Conservation (phyloP, 495 filamentous ascomycete genomes). For the Penicillium cosmopolitanum region DNA sequence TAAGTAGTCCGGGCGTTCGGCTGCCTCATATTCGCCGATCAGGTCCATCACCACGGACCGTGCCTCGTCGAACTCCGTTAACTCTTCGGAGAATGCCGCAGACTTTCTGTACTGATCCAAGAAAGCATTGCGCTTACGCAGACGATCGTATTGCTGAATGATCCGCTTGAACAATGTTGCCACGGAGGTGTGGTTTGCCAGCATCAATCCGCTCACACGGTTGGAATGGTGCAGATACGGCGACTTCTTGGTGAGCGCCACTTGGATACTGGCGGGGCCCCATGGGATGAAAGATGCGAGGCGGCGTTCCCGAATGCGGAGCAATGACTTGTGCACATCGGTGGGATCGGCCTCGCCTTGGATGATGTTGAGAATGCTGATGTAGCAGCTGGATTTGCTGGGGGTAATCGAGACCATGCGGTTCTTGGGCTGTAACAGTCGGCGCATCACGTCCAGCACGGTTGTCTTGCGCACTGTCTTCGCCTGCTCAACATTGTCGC, state of each 20-base stretch:
- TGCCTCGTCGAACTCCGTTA: slow-evolving; percentile 96
- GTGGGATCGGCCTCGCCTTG: slow-evolving; percentile 97
- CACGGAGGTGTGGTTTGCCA: slow-evolving; percentile 97
- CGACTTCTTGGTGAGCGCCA: slow-evolving; percentile 93
- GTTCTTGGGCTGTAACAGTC: slow-evolving; percentile 95
- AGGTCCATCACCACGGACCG: slow-evolving; percentile 84
- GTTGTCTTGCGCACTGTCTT: slow-evolving; percentile 98
- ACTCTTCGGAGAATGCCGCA: slow-evolving; percentile 82
- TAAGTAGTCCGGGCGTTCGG: slow-evolving; percentile 86
- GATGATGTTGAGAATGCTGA: slow-evolving; percentile 98
- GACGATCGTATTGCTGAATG: slow-evolving; percentile 82
- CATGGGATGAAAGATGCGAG: slow-evolving; percentile 97
- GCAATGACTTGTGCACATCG: slow-evolving; percentile 94
- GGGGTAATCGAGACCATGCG: slow-evolving; percentile 97
- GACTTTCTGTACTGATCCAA: slow-evolving; percentile 95
- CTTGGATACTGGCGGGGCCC: slow-evolving; percentile 98
- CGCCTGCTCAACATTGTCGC: slow-evolving; percentile 91
- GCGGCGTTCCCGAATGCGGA: slow-evolving; percentile 92
- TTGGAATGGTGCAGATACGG: slow-evolving; percentile 87
- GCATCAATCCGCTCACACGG: slow-evolving; percentile 93
- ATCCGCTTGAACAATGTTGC: slow-evolving; percentile 96
- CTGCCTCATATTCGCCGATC: slow-evolving; percentile 93
- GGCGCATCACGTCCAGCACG: slow-evolving; percentile 95
- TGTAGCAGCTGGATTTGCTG: slow-evolving; percentile 96
- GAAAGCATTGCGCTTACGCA: slow-evolving; percentile 96